These are phyloP conservation scores for Curvularia sp. DNA, from an alignment of 2,329 filamentous ascomycete genomes.

Conservation along the genomic window DNA sequence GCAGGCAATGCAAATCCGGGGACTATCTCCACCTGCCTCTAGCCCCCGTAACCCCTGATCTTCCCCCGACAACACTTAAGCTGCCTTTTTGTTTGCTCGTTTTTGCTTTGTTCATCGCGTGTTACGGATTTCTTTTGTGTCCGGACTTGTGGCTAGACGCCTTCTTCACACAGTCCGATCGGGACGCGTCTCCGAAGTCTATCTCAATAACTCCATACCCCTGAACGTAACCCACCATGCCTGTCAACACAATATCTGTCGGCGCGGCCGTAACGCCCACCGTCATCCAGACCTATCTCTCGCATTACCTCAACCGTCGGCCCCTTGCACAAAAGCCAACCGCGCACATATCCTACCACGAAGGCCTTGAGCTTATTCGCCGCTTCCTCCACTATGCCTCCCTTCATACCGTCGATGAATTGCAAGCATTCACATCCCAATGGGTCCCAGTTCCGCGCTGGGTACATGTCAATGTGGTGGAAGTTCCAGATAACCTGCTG, in stretches of 20 bases:
- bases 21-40: conserved; percentile 12
- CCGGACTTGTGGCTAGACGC: not conserved
- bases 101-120: conserved; percentile 5
- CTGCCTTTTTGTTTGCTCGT: not conserved
- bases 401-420: conserved; percentile 88
- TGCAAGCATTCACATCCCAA: conserved; percentile 90
- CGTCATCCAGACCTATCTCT: conserved; percentile 83
- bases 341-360: conserved; percentile 90
- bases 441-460: conserved; percentile 90
- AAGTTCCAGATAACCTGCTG: conserved; percentile 70
- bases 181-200: conserved; percentile 10
- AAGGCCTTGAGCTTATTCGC: conserved; percentile 86
- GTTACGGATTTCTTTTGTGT: not conserved
- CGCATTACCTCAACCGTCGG: conserved; percentile 87
- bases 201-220: conserved; percentile 19
- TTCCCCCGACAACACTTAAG: not conserved
- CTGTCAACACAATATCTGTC: conserved; percentile 81
- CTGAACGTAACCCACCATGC: conserved; percentile 53
- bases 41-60: conserved; percentile 9
- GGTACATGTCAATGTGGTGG: conserved; percentile 77
- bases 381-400: conserved; percentile 86
- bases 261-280: conserved; percentile 85
- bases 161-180: not conserved
- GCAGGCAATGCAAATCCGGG: conserved; percentile 15
- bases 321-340: conserved; percentile 80